Conservation (phyloP, 2,329 filamentous ascomycete genomes). For the Remersonia thermophila region DNA sequence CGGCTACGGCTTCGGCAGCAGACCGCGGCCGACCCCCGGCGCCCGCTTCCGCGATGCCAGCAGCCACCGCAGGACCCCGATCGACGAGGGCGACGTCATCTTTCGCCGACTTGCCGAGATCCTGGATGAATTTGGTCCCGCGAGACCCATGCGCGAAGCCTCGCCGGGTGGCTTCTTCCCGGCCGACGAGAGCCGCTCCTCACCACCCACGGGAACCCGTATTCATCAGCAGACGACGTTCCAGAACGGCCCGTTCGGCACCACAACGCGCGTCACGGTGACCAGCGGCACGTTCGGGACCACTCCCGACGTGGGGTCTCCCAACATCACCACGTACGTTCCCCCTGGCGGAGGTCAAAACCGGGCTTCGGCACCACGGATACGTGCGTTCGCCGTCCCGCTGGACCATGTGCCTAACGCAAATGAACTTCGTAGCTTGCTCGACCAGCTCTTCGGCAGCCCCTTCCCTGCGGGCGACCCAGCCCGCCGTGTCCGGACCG, state of each 20-base stretch:
- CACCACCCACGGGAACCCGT: too few species aligned
- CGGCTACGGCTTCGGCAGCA: conserved; percentile 20
- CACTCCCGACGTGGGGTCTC: conserved; percentile 3
- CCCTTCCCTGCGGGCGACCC: conserved; percentile 18
- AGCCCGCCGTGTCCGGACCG: too few species aligned
- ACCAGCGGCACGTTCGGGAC: conserved; percentile 10
- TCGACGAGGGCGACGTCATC: conserved; percentile 24
- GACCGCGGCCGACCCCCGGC: not conserved
- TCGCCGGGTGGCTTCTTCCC: conserved; percentile 1
- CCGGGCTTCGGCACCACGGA: not conserved
- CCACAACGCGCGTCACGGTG: conserved; percentile 34
- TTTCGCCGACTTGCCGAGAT: conserved; percentile 33
- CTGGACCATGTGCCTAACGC: not conserved
- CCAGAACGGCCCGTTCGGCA: conserved; percentile 22
- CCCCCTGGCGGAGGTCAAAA: not conserved
- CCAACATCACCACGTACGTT: conserved; percentile 36
- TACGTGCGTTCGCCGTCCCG: conserved; percentile 3
- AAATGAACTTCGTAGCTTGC: conserved; percentile 26
- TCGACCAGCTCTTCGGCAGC: conserved; percentile 31
- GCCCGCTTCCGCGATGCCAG: not conserved
- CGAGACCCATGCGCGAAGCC: conserved; percentile 4
- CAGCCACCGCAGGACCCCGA: not conserved
- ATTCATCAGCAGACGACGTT: conserved; percentile 24
- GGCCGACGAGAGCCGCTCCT: not conserved
- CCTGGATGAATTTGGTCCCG: conserved; percentile 26